Base-by-base conservation (phyloP, 2,329 filamentous ascomycete species). In the Bipolaris cookei region DNA sequence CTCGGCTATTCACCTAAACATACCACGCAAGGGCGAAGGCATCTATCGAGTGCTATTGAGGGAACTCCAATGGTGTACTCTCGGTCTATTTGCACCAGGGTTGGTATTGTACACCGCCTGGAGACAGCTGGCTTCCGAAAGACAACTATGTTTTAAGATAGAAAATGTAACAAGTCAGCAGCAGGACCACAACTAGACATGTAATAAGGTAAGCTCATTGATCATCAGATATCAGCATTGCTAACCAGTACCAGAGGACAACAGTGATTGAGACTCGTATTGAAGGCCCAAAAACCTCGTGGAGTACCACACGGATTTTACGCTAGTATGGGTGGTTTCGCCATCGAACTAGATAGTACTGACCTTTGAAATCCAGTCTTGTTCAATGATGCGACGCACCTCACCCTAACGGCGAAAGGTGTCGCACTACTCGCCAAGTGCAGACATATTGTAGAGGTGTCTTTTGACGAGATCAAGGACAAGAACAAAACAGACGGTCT, bases 401-500 rank as follows among this genome's bases (percentile, higher is more conserved):
- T 48, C 20, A 48, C 45, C 3, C n/a, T 39, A 6, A 38, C 45
- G n/a, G 45, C 32, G 13, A 25, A 28, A 37, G 45, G 54, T 16
- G 43, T 61, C 16, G 46, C 43, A 5, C 28, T 56, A 14, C 43
- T 56, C n/a, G 23, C 49, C 1, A n/a, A 56, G 13, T 51, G 43
- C 14, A 48, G 25, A 18, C 42, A 51, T 32, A 20, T 43, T 4
- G 35, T 39, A 10, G 46, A 60, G 28, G 21, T 49, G 14, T 46
- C 57, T 0, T 21, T 48, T 6, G 47, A 61, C 4, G 60, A 67
- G 2, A 64, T 65, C 11, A 41, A 59, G 13, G 63, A 67, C 49
- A 68, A 63, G 37, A 68, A 57, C 50, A 67, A 68, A 35, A 57
- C 58, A 10, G 58, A 66, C 43, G 53, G 53, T 6, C 51, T 70